Base-by-base conservation (phyloP, 257 asterid species). In the Solanum commersonii region DNA sequence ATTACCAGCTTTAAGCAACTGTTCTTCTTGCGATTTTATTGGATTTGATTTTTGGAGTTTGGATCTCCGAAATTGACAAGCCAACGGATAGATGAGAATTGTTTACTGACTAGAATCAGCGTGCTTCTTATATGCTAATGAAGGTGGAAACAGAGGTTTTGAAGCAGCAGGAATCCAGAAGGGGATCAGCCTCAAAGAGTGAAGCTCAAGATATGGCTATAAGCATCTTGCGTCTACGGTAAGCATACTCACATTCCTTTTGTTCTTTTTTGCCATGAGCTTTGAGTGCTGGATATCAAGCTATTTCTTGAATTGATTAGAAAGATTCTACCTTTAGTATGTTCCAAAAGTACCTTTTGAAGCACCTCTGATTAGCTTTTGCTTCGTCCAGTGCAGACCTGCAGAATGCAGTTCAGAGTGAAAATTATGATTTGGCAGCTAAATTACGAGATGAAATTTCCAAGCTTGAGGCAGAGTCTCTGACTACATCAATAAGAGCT, bases 171-270 rank as follows among this genome's bases (percentile, higher is more conserved):
- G 95, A 94, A 92, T 89, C 90, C 88, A 93, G 92, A 94, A 94
- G 94, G 88, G 99, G 99, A 35, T 91, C 98, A 8, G 89, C 93
- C 4, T 92, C 98, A 84, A 95, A 97, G 91, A 93, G 95, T 90
- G 99, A 96, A 91, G 99, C 94, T 93, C 99, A 97, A 92, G 99
- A 97, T 91, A 93, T 91, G 96, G 99, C 99, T 92, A 91, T 97
- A 90, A 92, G 97, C 67, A 91, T 97, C 89, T 93, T 97, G 91
- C 95, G 99, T 72, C 87, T 96, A 46, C 98, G 95, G 99, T 97
- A 85, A 90, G 89, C 87, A 84, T 70, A 31, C 20, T 87, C 52
- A 37, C 87, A 56, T 67, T 44, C 42, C 42, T 20, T 85, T 83
- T 71, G 86, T 86, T 74, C 49, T 72, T 72, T 72, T 72, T 40